A percentile compares a stretch with the other conserved stretches of the same genome.
phyloP scores from a whole-genome alignment of 148 eudicot genomes.

The Limonium bicolor region DNA sequence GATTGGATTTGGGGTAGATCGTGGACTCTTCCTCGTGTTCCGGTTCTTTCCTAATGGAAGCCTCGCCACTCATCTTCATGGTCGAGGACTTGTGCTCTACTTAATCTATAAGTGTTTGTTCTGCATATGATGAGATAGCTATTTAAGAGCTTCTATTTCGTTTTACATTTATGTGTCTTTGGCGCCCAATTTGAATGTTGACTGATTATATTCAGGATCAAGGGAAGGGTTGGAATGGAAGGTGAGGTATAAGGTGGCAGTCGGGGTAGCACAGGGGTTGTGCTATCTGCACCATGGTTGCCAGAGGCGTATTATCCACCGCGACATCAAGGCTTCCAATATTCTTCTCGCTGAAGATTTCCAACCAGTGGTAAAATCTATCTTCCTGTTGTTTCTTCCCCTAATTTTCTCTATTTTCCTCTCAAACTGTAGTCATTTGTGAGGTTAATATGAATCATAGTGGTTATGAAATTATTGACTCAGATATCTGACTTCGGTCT shows the following conservation, averaged over 20 bases:
- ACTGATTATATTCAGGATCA: constrained; percentile 57
- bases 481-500: constrained; percentile 96
- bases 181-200: too few relatives aligned
- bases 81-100: constrained; percentile 13
- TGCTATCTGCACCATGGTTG: constrained; percentile 73
- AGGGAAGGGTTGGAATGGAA: constrained; percentile 39
- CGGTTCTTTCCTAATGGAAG: constrained; percentile 64
- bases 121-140: too few relatives aligned
- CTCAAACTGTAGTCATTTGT: too few relatives aligned
- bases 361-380: constrained; percentile 54
- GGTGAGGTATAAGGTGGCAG: constrained; percentile 53
- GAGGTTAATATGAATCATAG: not conserved
- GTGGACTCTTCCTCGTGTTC: constrained; percentile 69
- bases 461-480: constrained; percentile 2
- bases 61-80: constrained; percentile 63
- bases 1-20: constrained; percentile 57
- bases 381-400: not conserved
- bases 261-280: constrained; percentile 81
- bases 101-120: not conserved
- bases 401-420: not conserved
- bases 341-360: constrained; percentile 59
- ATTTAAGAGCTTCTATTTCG: too few relatives aligned
- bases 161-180: too few relatives aligned
- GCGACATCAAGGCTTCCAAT: constrained; percentile 94
- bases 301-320: constrained; percentile 84